phyloP scores from a whole-genome alignment of 768 basidiomycete species.

The Termitomyces sp. region DNA sequence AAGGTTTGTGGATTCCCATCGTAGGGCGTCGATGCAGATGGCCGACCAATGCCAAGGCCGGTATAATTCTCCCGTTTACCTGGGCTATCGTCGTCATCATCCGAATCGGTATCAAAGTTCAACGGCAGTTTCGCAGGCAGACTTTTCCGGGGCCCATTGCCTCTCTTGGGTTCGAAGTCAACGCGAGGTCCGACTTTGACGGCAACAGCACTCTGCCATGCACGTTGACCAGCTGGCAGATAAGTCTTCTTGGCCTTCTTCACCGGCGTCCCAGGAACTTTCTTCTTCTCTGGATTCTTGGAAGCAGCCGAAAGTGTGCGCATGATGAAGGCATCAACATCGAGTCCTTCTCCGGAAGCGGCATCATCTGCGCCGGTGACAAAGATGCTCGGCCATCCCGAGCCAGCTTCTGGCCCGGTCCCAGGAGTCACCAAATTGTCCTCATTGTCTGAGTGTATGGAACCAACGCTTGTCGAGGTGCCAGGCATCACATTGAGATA shows the following conservation, averaged over 20 bases:
- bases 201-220: slow-evolving; percentile 80
- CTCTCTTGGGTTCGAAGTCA: slow-evolving; percentile 37
- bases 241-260: slow-evolving; percentile 63
- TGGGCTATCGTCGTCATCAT: slow-evolving; percentile 66
- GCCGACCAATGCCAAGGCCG: slow-evolving; percentile 63
- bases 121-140: slow-evolving; percentile 47
- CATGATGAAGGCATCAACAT: slow-evolving; percentile 69
- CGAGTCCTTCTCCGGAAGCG: slow-evolving; percentile 23
- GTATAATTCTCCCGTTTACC: slow-evolving; percentile 53
- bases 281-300: slow-evolving; percentile 48
- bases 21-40: slow-evolving; percentile 24
- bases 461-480: slow-evolving; percentile 59
- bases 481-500: slow-evolving; percentile 39
- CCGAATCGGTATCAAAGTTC: slow-evolving; percentile 50
- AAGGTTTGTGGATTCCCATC: slow-evolving; percentile 28
- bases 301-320: slow-evolving; percentile 57
- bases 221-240: slow-evolving; percentile 49
- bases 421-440: slow-evolving; percentile 71
- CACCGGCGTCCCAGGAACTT: slow-evolving; percentile 76
- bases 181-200: slow-evolving; percentile 54
- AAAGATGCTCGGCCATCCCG: slow-evolving; percentile 59
- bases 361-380: slow-evolving; percentile 37
- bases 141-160: slow-evolving; percentile 60
- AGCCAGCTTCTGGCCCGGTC: slow-evolving; percentile 41
- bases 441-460: slow-evolving; percentile 50